Evolutionary conservation across 495 filamentous ascomycete genomes (phyloP).

Genomic region (Platismatia glauca): DNA sequence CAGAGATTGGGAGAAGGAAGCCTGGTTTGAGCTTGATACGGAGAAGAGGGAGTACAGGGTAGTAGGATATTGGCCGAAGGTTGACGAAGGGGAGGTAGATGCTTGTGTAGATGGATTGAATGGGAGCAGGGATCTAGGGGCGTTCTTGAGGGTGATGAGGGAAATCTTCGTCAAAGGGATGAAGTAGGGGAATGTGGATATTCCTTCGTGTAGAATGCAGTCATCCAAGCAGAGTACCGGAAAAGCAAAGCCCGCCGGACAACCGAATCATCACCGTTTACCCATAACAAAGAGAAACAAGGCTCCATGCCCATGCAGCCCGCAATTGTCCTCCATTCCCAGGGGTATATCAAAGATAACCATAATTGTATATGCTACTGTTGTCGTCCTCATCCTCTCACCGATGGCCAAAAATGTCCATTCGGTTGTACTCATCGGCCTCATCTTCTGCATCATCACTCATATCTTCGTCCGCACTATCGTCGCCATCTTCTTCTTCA

Average conservation of each 20-base stretch:
- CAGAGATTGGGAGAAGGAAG: slow-evolving; percentile 79
- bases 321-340: background rate
- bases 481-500: slow-evolving; percentile 31
- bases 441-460: slow-evolving; percentile 42
- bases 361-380: no score
- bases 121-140: slow-evolving; percentile 71
- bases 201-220: no score
- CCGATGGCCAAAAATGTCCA: slow-evolving; percentile 66
- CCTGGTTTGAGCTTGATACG: slow-evolving; percentile 85
- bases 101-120: slow-evolving; percentile 67
- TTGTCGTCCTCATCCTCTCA: slow-evolving; percentile 24
- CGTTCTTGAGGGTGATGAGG: slow-evolving; percentile 86
- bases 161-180: slow-evolving; percentile 61
- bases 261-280: background rate
- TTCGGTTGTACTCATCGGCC: slow-evolving; percentile 40
- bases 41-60: slow-evolving; percentile 77
- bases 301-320: background rate
- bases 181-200: slow-evolving; percentile 41
- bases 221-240: no score
- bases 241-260: background rate
- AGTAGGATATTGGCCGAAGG: slow-evolving; percentile 64
- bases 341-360: background rate
- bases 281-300: background rate
- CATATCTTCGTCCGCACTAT: slow-evolving; percentile 31
- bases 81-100: slow-evolving; percentile 65